Evolutionary conservation across 495 filamentous ascomycete genomes (phyloP).

Genomic region (Lophium mytilinum): DNA sequence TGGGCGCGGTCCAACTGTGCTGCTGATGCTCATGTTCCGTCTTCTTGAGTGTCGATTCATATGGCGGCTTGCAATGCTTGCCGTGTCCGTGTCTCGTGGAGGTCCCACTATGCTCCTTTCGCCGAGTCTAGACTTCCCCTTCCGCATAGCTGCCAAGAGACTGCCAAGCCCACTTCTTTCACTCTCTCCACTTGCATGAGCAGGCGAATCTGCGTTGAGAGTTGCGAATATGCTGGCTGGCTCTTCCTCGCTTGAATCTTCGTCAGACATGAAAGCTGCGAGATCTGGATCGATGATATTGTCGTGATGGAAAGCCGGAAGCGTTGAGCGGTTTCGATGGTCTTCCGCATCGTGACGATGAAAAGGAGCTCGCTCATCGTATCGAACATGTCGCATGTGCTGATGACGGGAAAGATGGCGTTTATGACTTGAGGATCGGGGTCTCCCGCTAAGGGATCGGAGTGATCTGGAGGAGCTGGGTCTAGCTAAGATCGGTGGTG

Average conservation of each 20-base stretch:
- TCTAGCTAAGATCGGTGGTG: conserved; percentile 59
- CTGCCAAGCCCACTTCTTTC: conserved; percentile 46
- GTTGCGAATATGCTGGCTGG: conserved; percentile 79
- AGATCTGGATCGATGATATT: conserved; percentile 97
- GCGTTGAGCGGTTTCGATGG: conserved; percentile 50
- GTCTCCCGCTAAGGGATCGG: conserved; percentile 59
- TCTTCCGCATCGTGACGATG: conserved; percentile 65
- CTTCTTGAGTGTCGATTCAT: conserved; percentile 50
- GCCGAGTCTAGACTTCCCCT: conserved; percentile 60
- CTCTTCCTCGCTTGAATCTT: conserved; percentile 85
- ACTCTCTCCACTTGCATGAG: conserved; percentile 44
- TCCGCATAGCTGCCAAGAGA: conserved; percentile 47
- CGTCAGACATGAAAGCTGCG: conserved; percentile 91
- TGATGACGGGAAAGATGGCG: conserved; percentile 83
- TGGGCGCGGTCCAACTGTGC: conserved; percentile 55
- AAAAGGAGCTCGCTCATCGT: conserved; percentile 81
- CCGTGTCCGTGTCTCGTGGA: conserved; percentile 53
- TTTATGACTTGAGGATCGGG: conserved; percentile 68
- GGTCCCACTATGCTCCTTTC: conserved; percentile 56
- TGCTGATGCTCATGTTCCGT: conserved; percentile 71
- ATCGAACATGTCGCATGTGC: conserved; percentile 52
- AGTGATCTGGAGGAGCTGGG: conserved; percentile 91
- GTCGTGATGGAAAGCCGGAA: conserved; percentile 92
- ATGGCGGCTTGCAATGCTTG: conserved; percentile 50
- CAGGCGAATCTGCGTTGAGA: conserved; percentile 45